These are phyloP conservation scores for Venturia nashicola DNA, from an alignment of 2,329 filamentous ascomycete species.

Conservation along the genomic window DNA sequence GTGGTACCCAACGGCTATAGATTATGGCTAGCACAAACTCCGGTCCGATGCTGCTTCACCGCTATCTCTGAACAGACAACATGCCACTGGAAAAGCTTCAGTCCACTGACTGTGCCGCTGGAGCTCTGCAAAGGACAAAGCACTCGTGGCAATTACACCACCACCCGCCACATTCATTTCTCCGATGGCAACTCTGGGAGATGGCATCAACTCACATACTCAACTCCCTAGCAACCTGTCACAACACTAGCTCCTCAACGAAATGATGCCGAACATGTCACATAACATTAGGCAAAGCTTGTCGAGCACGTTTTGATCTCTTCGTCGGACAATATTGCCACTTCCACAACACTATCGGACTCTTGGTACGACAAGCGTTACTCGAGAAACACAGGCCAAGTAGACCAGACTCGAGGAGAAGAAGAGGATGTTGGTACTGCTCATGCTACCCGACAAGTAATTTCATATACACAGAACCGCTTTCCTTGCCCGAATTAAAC, in stretches of 20 bases:
- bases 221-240: not conserved
- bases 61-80: not conserved
- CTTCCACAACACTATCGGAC: not conserved
- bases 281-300: not conserved
- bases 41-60: not conserved
- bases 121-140: not conserved
- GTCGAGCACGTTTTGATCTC: not conserved
- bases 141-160: not conserved
- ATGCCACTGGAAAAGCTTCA: not conserved
- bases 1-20: not conserved
- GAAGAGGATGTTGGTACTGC: not conserved
- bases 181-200: not conserved
- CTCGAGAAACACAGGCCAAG: not conserved
- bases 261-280: not conserved
- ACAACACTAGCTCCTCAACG: not conserved
- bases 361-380: not conserved
- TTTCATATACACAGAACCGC: not conserved
- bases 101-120: not conserved
- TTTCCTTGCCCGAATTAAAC: not conserved
- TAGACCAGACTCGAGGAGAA: not conserved
- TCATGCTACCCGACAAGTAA: not conserved
- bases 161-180: not conserved
- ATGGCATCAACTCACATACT: not conserved
- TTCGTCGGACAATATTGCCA: not conserved
- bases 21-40: not conserved